Conservation (phyloP, 148 eudicot species). For the Rhododendron griersonianum region DNA sequence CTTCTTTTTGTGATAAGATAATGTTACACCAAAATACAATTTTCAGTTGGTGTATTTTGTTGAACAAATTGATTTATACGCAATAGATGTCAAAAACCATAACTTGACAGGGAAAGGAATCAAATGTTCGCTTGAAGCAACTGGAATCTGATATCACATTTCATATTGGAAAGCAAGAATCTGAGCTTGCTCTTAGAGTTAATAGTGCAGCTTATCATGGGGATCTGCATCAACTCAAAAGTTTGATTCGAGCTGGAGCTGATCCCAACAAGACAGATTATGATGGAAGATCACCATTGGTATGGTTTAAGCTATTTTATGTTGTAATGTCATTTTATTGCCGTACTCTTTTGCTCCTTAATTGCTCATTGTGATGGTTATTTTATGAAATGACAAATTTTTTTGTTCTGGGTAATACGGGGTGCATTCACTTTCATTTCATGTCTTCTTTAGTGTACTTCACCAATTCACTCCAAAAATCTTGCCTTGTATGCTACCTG, state of each 20-base stretch:
- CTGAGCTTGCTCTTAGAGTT: conserved; percentile 91
- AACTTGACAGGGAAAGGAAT: conserved; percentile 57
- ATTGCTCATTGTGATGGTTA: neutral
- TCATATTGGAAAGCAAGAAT: conserved; percentile 84
- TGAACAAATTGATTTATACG: neutral
- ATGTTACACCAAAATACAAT: neutral
- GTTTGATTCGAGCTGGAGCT: conserved; percentile 72
- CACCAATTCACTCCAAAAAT: neutral
- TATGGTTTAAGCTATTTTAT: conserved; percentile 22
- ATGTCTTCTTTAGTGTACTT: neutral
- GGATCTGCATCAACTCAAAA: conserved; percentile 71
- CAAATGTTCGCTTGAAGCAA: conserved; percentile 58
- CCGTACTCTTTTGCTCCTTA: neutral
- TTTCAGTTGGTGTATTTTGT: conserved; percentile 12
- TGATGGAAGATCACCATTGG: conserved; percentile 88
- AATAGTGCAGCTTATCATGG: conserved; percentile 78
- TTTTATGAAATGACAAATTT: neutral
- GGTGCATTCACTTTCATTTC: neutral
- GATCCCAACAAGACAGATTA: conserved; percentile 87
- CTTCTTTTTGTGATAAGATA: neutral
- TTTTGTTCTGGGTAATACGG: neutral
- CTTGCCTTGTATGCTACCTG: neutral
- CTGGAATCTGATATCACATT: conserved; percentile 71
- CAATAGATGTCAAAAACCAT: neutral
- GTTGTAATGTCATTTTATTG: neutral